Evolutionary conservation across 164 flowering plant species (phyloP), one percentile per base, ranked within the genome.

Genomic region (Magnolia kwangsiensis): DNA sequence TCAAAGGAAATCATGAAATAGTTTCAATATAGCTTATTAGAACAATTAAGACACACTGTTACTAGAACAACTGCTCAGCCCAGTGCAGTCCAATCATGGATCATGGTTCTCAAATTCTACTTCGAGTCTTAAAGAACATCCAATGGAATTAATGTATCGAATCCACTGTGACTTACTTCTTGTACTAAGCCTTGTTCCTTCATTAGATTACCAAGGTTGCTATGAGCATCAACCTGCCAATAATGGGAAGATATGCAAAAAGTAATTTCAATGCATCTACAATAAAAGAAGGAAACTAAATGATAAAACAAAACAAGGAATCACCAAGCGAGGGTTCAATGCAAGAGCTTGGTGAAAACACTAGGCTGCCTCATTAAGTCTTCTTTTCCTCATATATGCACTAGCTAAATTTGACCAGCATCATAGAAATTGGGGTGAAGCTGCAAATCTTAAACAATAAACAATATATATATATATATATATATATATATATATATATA

Each of bases 381-480:
- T 89, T 84, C 99, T 98, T 84, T 94, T 94, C 75, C 95, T 82
- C 98, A 93, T 93, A 90, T 96, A 96, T 23, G 98, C 98, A 88
- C 97, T 92, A 51, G 95, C 98, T 78, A 96, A 84, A 79, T 96
- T 96, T 65, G 99, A 96, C 99, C 98, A 96, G 98, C 99, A 89
- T 96, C 99, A 78, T 90, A 86, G 69, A 96, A 96, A 86, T 89
- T 96, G n/a, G 99, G 99, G 5, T 96, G 96, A 63, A 96, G 89
- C 99, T 96, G 90, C 82, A 89, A 63, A 67, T 20, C 23, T 14
- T 0, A 63, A 8, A 27, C n/a, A n/a, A n/a, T n/a, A n/a, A n/a
- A n/a, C n/a, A n/a, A n/a, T n/a, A n/a, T n/a, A n/a, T n/a, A n/a
- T n/a, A n/a, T n/a, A n/a, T n/a, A n/a, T n/a, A n/a, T n/a, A n/a